Percentiles rank a stretch among this genome's conserved stretches.
These are phyloP conservation scores for Boechera retrofracta DNA, from an alignment of 345 rosid genomes.

Conservation along the genomic window DNA sequence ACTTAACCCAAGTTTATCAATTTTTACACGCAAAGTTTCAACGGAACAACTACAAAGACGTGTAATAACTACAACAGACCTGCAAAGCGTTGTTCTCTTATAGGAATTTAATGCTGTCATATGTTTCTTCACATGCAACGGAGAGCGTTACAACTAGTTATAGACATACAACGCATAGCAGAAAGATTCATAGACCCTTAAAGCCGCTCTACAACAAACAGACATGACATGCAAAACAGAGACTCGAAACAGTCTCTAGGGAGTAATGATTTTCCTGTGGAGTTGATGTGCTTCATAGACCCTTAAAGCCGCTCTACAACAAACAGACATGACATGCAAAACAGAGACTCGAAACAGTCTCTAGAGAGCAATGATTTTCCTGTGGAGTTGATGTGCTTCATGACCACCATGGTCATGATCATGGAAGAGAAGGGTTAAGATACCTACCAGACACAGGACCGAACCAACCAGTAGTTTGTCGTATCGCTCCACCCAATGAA, in stretches of 20 bases:
- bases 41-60: background rate
- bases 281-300: constrained; percentile 45
- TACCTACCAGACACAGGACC: constrained; percentile 90
- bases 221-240: constrained; percentile 30
- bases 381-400: constrained; percentile 58
- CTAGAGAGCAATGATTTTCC: constrained; percentile 68
- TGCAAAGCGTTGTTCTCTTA: constrained; percentile 16
- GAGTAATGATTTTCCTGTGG: constrained; percentile 72
- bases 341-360: constrained; percentile 1
- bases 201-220: constrained; percentile 43
- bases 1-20: background rate
- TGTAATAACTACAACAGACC: background rate
- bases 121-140: constrained; percentile 20
- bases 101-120: constrained; percentile 18
- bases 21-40: background rate
- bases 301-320: no score
- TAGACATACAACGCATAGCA: constrained; percentile 31
- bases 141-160: constrained; percentile 38
- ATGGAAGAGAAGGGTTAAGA: constrained; percentile 87
- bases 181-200: constrained; percentile 20
- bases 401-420: constrained; percentile 62
- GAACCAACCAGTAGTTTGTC: constrained; percentile 98
- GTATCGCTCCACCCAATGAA: constrained; percentile 95
- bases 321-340: no score
- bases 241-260: constrained; percentile 32